Evolutionary conservation across 2,329 filamentous ascomycete genomes (phyloP).

Genomic region (Aspergillus tubingensis): DNA sequence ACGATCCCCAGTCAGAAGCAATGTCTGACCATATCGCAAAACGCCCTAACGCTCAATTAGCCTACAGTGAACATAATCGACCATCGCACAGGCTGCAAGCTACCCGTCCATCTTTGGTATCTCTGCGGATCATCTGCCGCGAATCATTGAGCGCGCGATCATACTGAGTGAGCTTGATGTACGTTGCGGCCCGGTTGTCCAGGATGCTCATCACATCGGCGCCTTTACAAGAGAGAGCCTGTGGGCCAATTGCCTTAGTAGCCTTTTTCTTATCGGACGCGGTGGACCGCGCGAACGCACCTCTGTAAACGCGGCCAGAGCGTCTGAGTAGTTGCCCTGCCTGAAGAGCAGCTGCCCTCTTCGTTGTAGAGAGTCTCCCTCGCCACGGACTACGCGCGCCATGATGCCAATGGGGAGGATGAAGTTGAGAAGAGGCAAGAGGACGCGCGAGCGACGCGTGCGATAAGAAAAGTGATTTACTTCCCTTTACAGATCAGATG

Average conservation of each 20-base stretch:
- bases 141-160: slow-evolving; percentile 58
- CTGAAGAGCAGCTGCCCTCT: slow-evolving; percentile 48
- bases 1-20: slow-evolving; percentile 50
- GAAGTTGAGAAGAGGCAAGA: not conserved
- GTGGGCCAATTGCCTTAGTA: slow-evolving; percentile 5
- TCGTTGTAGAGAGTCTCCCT: slow-evolving; percentile 34
- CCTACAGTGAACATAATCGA: not conserved
- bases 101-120: slow-evolving; percentile 55
- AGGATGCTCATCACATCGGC: slow-evolving; percentile 46
- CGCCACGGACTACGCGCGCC: slow-evolving; percentile 12
- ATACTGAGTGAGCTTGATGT: slow-evolving; percentile 55
- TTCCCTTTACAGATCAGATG: not conserved
- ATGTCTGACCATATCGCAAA: slow-evolving; percentile 54
- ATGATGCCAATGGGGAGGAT: not conserved
- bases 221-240: slow-evolving; percentile 42
- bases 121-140: slow-evolving; percentile 56
- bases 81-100: not conserved
- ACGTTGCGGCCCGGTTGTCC: slow-evolving; percentile 58
- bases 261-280: slow-evolving; percentile 15
- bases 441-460: slow-evolving; percentile 4
- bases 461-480: slow-evolving; percentile 5
- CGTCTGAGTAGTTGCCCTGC: slow-evolving; percentile 45
- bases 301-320: slow-evolving; percentile 45
- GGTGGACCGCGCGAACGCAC: slow-evolving; percentile 27
- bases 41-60: slow-evolving; percentile 49